Evolutionary conservation across 2,329 filamentous ascomycete genomes (phyloP), one percentile per base, ranked within the genome.

Genomic region (Ascocoryne sarcoides): DNA sequence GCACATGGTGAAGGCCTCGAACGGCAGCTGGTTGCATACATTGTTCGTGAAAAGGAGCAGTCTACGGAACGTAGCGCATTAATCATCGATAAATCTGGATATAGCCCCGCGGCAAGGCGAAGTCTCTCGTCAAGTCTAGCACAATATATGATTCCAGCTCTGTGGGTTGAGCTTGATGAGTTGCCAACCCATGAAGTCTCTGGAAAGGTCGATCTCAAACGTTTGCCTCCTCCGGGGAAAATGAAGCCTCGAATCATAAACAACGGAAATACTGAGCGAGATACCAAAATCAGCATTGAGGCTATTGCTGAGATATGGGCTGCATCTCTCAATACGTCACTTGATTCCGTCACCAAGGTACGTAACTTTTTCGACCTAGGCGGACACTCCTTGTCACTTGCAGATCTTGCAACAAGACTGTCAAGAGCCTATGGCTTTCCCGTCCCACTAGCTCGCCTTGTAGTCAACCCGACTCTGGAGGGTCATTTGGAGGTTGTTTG

Each of bases 301-400:
- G 75, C 78, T 12, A 76, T 90, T 26, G 75, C 80, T 10, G 75
- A 80, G 50, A 69, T 82, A 39, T 90, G 84, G 84, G 80, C 83
- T 2, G 68, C 75, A 2, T 75, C 79, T 18, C 68, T 90, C 10
- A 78, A 80, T 46, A 72, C 82, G n/a, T 71, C 81, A 0, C 64
- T 68, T 8, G 70, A 63, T 30, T 67, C 73, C 15, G 74, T 89
- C 17, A 82, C 80, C 38, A 55, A 73, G 2, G 78, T 84, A 46
- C 79, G 86, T 58, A 82, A 79, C 58, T 90, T 90, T 61, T 90
- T 89, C 57, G 84, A 89, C 45, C 66, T 90, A 2, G 84, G 84
- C 26, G 84, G 84, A 0, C 84, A 90, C 60, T 88, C 83, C 0
- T 64, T 90, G 39, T 77, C 78, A 2, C 72, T 90, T n/a, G 84